A percentile compares a stretch with the other conserved stretches of the same genome.
phyloP scores from a whole-genome alignment of 768 basidiomycete species.

The Kwoniella dendrophila region DNA sequence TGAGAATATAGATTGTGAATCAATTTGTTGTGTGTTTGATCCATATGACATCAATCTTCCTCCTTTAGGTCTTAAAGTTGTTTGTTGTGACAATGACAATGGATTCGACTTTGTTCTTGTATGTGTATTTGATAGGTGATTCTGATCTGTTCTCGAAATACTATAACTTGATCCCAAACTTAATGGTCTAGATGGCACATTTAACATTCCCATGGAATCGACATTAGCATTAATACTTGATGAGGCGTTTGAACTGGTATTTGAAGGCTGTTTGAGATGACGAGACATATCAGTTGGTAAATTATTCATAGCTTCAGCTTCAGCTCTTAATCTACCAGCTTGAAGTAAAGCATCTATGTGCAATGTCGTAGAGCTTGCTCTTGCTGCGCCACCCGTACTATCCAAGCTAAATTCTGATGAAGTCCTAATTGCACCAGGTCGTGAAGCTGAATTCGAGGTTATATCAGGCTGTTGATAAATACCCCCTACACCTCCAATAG shows the following conservation, averaged over 20 bases:
- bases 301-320: conserved; percentile 24
- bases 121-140: conserved; percentile 5
- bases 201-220: no score
- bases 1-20: conserved; percentile 19
- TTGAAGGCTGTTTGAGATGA: no score
- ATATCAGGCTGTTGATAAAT: conserved; percentile 17
- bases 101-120: conserved; percentile 21
- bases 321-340: conserved; percentile 36
- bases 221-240: no score
- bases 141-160: conserved; percentile 7
- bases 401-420: conserved; percentile 18
- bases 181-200: conserved; percentile 27
- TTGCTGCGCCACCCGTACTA: conserved; percentile 24
- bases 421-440: not conserved
- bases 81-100: no score
- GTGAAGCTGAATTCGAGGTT: not conserved
- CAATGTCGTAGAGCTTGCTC: conserved; percentile 44
- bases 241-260: no score
- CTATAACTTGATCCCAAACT: conserved; percentile 41
- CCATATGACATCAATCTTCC: conserved; percentile 40
- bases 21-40: conserved; percentile 11
- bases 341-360: conserved; percentile 42
- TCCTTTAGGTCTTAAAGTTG: conserved; percentile 35
- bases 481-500: conserved; percentile 3
- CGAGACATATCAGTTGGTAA: conserved; percentile 4